phyloP scores from a whole-genome alignment of 139 green algal species.

The Pleodorina starrii region DNA sequence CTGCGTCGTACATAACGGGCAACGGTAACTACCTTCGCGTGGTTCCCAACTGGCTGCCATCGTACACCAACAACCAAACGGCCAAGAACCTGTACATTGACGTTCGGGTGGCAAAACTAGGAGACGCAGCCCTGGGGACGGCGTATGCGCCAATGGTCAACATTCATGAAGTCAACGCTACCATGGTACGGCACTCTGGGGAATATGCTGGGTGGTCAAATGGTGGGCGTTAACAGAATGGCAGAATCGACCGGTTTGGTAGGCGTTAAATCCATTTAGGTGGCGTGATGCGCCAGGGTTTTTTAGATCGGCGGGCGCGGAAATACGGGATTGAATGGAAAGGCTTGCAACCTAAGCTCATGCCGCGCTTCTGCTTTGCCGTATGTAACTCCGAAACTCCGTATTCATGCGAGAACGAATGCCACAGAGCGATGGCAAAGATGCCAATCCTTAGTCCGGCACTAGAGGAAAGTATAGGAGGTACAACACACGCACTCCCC shows the following conservation, averaged over 20 bases:
- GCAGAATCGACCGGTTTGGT: too few relatives aligned
- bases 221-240: too few relatives aligned
- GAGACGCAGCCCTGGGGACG: not conserved
- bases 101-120: not conserved
- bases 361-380: not conserved
- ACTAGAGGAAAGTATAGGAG: too few relatives aligned
- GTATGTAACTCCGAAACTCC: too few relatives aligned
- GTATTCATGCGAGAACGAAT: too few relatives aligned
- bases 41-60: not conserved
- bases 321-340: too few relatives aligned
- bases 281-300: too few relatives aligned
- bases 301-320: too few relatives aligned
- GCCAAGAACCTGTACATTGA: conserved; percentile 25
- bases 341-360: not conserved
- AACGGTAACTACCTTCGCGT: conserved; percentile 11
- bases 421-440: too few relatives aligned
- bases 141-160: not conserved
- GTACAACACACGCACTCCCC: too few relatives aligned
- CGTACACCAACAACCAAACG: not conserved
- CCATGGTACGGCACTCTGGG: not conserved
- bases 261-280: too few relatives aligned
- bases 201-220: not conserved
- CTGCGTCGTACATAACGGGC: conserved; percentile 19
- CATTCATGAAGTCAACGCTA: conserved; percentile 12
- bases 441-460: too few relatives aligned